Evolutionary conservation across 192 early-diverging fungal genomes (phyloP).

Genomic region (Coemansia sp.): DNA sequence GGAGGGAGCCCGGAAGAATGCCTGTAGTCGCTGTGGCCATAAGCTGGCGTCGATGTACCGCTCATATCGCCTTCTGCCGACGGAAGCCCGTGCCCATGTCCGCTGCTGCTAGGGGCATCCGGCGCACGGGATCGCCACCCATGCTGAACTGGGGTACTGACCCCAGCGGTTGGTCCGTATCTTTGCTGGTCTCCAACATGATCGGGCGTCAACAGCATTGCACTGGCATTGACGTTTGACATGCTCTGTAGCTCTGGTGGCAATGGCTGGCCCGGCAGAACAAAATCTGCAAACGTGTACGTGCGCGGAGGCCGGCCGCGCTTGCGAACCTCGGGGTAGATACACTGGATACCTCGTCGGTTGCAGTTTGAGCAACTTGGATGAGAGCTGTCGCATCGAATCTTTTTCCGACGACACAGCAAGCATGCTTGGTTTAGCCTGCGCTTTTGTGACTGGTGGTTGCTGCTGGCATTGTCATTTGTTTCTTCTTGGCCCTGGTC

Average conservation of each 20-base stretch:
- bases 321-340: slow-evolving; percentile 55
- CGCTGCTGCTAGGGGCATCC: background rate
- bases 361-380: slow-evolving; percentile 55
- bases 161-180: background rate
- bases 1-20: slow-evolving; percentile 28
- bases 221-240: slow-evolving; percentile 40
- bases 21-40: slow-evolving; percentile 23
- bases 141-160: background rate
- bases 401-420: slow-evolving; percentile 55
- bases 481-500: background rate
- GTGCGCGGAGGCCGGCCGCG: slow-evolving; percentile 52
- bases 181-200: background rate
- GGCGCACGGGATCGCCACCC: slow-evolving; percentile 13
- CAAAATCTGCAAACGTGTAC: slow-evolving; percentile 58
- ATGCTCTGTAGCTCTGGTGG: slow-evolving; percentile 47
- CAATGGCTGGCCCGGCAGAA: slow-evolving; percentile 45
- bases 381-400: slow-evolving; percentile 50
- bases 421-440: slow-evolving; percentile 56
- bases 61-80: slow-evolving; percentile 15
- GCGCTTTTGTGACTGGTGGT: slow-evolving; percentile 36
- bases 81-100: background rate
- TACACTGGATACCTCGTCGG: slow-evolving; percentile 53
- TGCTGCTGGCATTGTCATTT: slow-evolving; percentile 14
- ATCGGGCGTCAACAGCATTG: slow-evolving; percentile 23
- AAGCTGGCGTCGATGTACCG: slow-evolving; percentile 30